Conservation (phyloP, 192 early-diverging fungal genomes). For the Cladochytrium replicatum region DNA sequence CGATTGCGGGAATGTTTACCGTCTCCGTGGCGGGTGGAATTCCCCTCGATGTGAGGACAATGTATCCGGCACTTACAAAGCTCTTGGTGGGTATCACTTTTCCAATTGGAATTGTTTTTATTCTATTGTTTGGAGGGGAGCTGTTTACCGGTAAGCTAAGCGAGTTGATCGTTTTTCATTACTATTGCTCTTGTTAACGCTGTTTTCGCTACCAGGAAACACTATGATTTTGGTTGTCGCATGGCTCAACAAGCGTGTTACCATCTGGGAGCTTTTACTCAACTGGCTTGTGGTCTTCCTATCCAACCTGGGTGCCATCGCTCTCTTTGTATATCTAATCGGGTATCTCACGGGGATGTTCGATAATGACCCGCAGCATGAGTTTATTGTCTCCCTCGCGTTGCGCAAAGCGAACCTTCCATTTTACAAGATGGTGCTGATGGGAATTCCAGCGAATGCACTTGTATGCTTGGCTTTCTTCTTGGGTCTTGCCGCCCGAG, state of each 20-base stretch:
- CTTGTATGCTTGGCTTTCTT: conserved; percentile 25
- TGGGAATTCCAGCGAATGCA: conserved; percentile 23
- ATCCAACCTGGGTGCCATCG: conserved; percentile 17
- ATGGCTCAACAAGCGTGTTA: conserved; percentile 13
- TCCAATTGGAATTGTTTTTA: conserved; percentile 20
- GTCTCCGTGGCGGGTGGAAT: conserved; percentile 15
- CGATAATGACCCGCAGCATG: conserved; percentile 15
- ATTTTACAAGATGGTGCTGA: conserved; percentile 11
- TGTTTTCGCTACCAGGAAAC: conserved; percentile 6
- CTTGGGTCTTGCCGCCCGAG: conserved; percentile 18
- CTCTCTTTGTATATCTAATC: conserved; percentile 11
- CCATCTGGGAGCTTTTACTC: conserved; percentile 9
- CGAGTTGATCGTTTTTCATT: neutral
- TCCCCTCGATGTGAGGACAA: conserved; percentile 6
- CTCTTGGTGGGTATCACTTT: conserved; percentile 18
- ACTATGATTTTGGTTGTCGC: conserved; percentile 22
- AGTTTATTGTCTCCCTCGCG: conserved; percentile 12
- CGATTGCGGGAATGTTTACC: conserved; percentile 18
- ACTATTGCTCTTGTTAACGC: neutral
- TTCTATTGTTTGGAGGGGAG: conserved; percentile 25
- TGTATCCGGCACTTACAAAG: conserved; percentile 14
- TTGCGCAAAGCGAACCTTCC: conserved; percentile 15
- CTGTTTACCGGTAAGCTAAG: conserved; percentile 29
- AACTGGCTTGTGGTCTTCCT: conserved; percentile 20
- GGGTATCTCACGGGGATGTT: conserved; percentile 18